Evolutionary conservation across 2,329 filamentous ascomycete species (phyloP).

Genomic region (Alternaria burnsii): DNA sequence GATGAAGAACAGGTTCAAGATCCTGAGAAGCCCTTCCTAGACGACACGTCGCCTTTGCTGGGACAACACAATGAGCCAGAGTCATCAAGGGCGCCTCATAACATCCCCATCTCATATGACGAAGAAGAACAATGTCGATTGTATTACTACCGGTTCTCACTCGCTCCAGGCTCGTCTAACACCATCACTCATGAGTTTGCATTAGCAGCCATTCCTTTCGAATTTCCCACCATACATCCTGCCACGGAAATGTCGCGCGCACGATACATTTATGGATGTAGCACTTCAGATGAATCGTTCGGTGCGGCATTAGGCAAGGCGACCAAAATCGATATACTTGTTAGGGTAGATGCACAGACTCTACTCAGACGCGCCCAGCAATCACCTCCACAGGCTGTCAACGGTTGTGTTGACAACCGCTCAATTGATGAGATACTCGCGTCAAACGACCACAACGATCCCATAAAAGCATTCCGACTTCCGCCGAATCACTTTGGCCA

Average conservation of each 20-base stretch:
- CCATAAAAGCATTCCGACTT: constrained; percentile 69
- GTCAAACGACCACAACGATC: constrained; percentile 55
- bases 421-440: constrained; percentile 62
- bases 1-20: constrained; percentile 38
- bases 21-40: constrained; percentile 35
- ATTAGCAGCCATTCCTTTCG: constrained; percentile 70
- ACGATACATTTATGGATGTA: constrained; percentile 73
- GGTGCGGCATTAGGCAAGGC: constrained; percentile 69
- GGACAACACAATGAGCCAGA: constrained; percentile 7
- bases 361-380: constrained; percentile 64
- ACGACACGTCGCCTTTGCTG: constrained; percentile 38
- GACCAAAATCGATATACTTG: constrained; percentile 71
- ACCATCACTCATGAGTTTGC: constrained; percentile 70
- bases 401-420: constrained; percentile 69
- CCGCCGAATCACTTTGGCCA: constrained; percentile 70
- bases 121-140: constrained; percentile 74
- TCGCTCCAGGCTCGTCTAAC: constrained; percentile 47
- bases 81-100: constrained; percentile 19
- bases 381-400: constrained; percentile 59
- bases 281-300: constrained; percentile 65
- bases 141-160: constrained; percentile 72
- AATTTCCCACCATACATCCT: constrained; percentile 70
- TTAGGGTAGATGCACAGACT: constrained; percentile 66
- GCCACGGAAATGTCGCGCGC: constrained; percentile 64
- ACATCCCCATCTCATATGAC: constrained; percentile 37